Conservation (phyloP, 768 basidiomycete species). For the Boletus reticulatus region DNA sequence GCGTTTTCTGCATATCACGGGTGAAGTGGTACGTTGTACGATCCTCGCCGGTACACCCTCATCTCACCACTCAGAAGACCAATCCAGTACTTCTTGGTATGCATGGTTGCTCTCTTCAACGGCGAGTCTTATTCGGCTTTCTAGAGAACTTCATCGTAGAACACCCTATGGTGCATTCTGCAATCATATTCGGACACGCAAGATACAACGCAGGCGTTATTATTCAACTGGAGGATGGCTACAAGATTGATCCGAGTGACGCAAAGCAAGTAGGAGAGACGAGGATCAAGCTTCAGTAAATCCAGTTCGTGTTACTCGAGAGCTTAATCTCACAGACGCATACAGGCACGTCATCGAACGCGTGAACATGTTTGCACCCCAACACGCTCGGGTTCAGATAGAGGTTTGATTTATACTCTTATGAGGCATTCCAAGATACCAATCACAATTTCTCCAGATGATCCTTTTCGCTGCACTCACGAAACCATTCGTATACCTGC, state of each 20-base stretch:
- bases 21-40: constrained; percentile 13
- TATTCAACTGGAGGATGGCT: constrained; percentile 11
- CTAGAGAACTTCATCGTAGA: constrained; percentile 15
- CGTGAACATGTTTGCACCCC: constrained; percentile 21
- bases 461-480: constrained; percentile 7
- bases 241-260: constrained; percentile 10
- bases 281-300: constrained; percentile 16
- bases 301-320: not conserved
- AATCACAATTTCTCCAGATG: constrained; percentile 8
- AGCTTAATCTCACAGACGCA: not conserved
- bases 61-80: not conserved
- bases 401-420: constrained; percentile 8
- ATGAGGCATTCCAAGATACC: not conserved
- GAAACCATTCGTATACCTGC: constrained; percentile 16
- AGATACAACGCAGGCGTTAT: constrained; percentile 17
- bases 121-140: not conserved
- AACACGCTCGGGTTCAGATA: constrained; percentile 20
- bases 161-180: constrained; percentile 13
- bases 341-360: constrained; percentile 15
- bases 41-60: not conserved
- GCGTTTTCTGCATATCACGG: constrained; percentile 15
- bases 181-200: constrained; percentile 10
- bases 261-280: constrained; percentile 7
- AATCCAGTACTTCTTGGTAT: constrained; percentile 12
- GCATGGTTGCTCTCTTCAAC: not conserved